Evolutionary conservation across 805 yeast species (phyloP).

Genomic region (Starmerella floricola): DNA sequence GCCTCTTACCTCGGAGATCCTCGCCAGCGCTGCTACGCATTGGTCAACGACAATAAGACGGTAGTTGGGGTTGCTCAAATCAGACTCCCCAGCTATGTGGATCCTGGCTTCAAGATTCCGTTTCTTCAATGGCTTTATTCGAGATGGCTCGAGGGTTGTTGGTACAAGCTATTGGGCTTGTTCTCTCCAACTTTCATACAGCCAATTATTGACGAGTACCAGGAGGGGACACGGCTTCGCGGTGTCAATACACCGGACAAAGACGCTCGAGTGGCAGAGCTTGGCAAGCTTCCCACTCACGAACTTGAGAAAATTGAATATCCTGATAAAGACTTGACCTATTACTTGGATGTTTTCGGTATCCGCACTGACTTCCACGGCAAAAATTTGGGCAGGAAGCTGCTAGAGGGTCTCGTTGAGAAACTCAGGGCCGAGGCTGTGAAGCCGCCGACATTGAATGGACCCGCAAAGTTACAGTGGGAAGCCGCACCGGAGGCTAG

Average conservation of each 20-base stretch:
- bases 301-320: background rate
- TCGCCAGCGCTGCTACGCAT: background rate
- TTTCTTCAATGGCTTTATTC: no score
- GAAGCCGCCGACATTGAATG: constrained; percentile 10
- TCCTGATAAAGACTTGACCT: constrained; percentile 4
- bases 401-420: constrained; percentile 1
- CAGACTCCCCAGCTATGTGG: background rate
- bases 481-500: constrained; percentile 11
- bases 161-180: no score
- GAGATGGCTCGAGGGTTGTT: no score
- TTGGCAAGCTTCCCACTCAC: background rate
- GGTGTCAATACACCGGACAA: background rate
- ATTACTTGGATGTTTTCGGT: constrained; percentile 7
- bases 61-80: constrained; percentile 1
- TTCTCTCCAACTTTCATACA: no score
- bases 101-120: no score
- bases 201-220: background rate
- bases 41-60: background rate
- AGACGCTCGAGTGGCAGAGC: background rate
- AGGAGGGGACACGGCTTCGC: background rate
- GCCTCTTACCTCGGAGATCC: background rate
- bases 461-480: constrained; percentile 12
- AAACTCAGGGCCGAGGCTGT: background rate
- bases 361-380: constrained; percentile 12
- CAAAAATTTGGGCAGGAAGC: constrained; percentile 4